Conservation (phyloP, 179 eudicot genomes). For the Camellia oleifera region DNA sequence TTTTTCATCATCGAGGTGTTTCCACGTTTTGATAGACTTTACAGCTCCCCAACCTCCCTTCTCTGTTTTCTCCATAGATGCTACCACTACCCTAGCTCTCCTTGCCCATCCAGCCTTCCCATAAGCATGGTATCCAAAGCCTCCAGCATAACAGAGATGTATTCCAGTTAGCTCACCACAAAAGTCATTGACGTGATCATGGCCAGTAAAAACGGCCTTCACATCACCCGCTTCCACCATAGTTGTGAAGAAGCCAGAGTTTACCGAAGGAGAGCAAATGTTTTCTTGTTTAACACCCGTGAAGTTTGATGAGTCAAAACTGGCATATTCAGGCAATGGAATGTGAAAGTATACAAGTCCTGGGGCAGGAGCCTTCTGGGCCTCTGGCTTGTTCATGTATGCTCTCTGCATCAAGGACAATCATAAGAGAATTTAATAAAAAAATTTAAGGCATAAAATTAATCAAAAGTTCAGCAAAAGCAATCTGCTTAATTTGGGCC, state of each 20-base stretch:
- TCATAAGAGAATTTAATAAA: not conserved
- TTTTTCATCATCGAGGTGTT: conserved; percentile 69
- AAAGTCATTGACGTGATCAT: conserved; percentile 92
- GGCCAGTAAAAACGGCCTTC: conserved; percentile 81
- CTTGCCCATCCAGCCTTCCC: conserved; percentile 95
- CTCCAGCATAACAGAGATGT: conserved; percentile 90
- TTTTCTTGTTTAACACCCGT: conserved; percentile 85
- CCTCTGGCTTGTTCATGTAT: conserved; percentile 42
- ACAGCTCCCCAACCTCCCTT: conserved; percentile 74
- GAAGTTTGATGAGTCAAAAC: conserved; percentile 61
- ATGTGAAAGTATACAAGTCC: conserved; percentile 90
- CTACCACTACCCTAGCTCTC: conserved; percentile 80
- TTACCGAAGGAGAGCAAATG: conserved; percentile 71
- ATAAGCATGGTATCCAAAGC: conserved; percentile 97
- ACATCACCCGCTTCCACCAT: conserved; percentile 87
- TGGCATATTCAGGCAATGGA: conserved; percentile 81
- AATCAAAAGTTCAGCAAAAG: not conserved
- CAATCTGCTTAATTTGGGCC: not conserved
- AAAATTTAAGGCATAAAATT: not conserved
- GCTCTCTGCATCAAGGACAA: conserved; percentile 41
- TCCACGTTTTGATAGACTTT: conserved; percentile 82
- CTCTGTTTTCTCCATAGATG: conserved; percentile 54
- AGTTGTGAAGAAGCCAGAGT: conserved; percentile 80
- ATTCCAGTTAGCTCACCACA: conserved; percentile 72
- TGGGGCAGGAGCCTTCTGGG: conserved; percentile 64